A percentile compares a stretch with the other conserved stretches of the same genome.
Evolutionary conservation across 1,284 basidiomycete genomes (phyloP).

Genomic region (Omphalotus olearius): DNA sequence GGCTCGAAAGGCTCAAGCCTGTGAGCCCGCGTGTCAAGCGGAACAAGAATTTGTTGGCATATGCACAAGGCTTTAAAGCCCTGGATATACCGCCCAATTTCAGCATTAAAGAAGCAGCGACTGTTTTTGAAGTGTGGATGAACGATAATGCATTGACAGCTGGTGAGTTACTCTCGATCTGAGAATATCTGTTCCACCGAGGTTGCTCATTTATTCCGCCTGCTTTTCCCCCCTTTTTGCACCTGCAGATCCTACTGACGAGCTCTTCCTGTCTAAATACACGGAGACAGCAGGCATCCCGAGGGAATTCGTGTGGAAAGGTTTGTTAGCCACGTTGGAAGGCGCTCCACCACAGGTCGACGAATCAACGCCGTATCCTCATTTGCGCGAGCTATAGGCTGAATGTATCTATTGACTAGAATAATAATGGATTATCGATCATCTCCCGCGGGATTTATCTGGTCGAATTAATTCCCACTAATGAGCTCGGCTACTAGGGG

Average conservation of each 20-base stretch:
- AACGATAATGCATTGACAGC: conserved; percentile 46
- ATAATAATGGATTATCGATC: too few relatives aligned
- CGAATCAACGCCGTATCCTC: conserved; percentile 8
- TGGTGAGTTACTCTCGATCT: conserved; percentile 31
- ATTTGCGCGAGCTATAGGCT: conserved; percentile 6
- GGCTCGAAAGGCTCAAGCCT: conserved; percentile 34
- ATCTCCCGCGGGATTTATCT: too few relatives aligned
- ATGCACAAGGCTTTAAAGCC: conserved; percentile 43
- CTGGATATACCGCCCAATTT: conserved; percentile 57
- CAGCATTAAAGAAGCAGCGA: conserved; percentile 57
- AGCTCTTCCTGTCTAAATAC: conserved; percentile 69
- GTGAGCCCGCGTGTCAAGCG: conserved; percentile 44
- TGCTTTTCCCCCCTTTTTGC: conserved; percentile 8
- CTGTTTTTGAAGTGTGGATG: conserved; percentile 70
- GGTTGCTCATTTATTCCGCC: background rate
- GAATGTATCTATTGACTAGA: too few relatives aligned
- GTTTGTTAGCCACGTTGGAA: conserved; percentile 46
- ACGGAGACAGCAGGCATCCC: conserved; percentile 70
- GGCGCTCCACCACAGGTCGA: conserved; percentile 6
- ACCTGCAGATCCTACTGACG: conserved; percentile 47
- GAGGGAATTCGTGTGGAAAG: conserved; percentile 71
- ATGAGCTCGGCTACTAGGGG: too few relatives aligned
- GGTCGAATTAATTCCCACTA: too few relatives aligned
- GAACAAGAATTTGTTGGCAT: conserved; percentile 22
- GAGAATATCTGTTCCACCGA: background rate